Base-by-base conservation (phyloP, 352 stramenopile species). In the Globisporangium perplexum region DNA sequence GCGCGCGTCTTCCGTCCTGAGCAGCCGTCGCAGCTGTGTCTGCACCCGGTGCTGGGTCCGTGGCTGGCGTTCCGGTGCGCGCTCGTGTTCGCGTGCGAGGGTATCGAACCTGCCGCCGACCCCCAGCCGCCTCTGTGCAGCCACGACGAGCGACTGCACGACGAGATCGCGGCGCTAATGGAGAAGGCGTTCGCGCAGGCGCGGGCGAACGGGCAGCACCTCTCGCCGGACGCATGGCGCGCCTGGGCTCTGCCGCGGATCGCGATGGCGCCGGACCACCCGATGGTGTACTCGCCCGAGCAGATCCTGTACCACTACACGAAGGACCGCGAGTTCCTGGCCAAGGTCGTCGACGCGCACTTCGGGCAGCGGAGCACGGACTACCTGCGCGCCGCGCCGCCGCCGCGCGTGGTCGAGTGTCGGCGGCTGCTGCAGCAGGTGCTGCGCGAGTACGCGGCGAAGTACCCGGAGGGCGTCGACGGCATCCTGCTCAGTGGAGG, bases 231-330 rank as follows among this genome's bases (percentile, higher is more conserved):
- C 17, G 69, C 77, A 7, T 87, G 78, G 75, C 70, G 68, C 30
- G 65, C 61, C 0, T 88, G 80, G 80, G 70, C 68, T 11, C 55
- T 81, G 12, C 74, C 78, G 17, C 77, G 80, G 7, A 71, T 88
- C 38, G 75, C 70, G 3, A 67, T 88, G 33, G 63, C 69, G n/a
- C 80, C 80, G 3, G 65, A 69, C 38, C 80, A 91, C 49, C 57
- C 59, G 10, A 66, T 69, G 42, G 83, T 79, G 75, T 89, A 91
- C 60, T 69, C 69, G 23, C 58, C 54, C 18, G 74, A 83, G 47
- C 80, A 91, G 60, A 78, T 72, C 17, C 45, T 87, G 55, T 90
- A 88, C 43, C 80, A 90, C 23, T 88, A 90, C 65, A 83, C 75
- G 31, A 90, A 88, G 18, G 76, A 86, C 24, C 24, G 81, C 28